phyloP scores from a whole-genome alignment of 257 asterid species.

The Solanum chmielewskii region DNA sequence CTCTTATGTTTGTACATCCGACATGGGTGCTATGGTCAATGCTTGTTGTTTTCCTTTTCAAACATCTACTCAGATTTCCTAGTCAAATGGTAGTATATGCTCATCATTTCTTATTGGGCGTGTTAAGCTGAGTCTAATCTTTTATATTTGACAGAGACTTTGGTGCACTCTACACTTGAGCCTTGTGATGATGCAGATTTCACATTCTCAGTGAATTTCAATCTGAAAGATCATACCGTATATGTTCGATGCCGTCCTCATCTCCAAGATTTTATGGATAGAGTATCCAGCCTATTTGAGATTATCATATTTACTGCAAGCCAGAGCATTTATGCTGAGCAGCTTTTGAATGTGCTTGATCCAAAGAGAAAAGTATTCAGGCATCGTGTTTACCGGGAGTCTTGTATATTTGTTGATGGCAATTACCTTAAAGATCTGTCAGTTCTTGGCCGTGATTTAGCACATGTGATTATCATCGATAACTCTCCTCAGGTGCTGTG shows the following conservation, averaged over 20 bases:
- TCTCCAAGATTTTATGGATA: slow-evolving; percentile 72
- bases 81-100: neutral
- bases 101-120: neutral
- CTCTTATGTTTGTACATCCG: neutral
- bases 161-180: slow-evolving; percentile 97
- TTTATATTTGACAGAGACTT: slow-evolving; percentile 64
- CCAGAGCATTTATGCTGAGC: slow-evolving; percentile 94
- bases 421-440: slow-evolving; percentile 91
- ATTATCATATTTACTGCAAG: slow-evolving; percentile 93
- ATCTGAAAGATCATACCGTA: slow-evolving; percentile 60
- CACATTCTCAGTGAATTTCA: slow-evolving; percentile 78
- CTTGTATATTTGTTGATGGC: slow-evolving; percentile 84
- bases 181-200: slow-evolving; percentile 82
- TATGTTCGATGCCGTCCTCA: slow-evolving; percentile 89
- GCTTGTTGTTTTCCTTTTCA: neutral
- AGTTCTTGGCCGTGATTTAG: slow-evolving; percentile 95
- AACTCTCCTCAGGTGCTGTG: slow-evolving; percentile 92
- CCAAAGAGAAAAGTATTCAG: slow-evolving; percentile 89
- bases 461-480: slow-evolving; percentile 72
- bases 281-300: slow-evolving; percentile 67
- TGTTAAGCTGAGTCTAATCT: neutral
- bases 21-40: neutral
- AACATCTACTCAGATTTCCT: neutral
- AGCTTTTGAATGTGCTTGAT: slow-evolving; percentile 77
- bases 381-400: slow-evolving; percentile 91